Evolutionary conservation across 2,329 filamentous ascomycete genomes (phyloP).

Genomic region (Graphilbum sp.): DNA sequence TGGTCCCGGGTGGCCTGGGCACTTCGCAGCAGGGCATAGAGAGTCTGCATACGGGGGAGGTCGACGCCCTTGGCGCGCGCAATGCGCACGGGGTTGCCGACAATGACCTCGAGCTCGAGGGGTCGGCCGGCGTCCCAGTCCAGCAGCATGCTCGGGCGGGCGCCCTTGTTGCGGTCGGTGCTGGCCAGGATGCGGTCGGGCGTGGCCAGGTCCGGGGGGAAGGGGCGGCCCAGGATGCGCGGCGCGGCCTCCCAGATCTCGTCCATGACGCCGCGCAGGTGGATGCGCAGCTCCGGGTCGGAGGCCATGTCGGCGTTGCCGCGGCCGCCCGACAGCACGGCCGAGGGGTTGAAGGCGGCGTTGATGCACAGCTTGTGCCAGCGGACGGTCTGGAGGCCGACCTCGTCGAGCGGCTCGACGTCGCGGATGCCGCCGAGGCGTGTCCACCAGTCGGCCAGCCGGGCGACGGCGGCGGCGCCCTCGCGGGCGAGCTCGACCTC

Average conservation of each 20-base stretch:
- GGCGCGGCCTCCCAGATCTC: slow-evolving; percentile 52
- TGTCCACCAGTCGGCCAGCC: slow-evolving; percentile 37
- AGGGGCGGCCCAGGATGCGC: slow-evolving; percentile 41
- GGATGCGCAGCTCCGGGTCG: slow-evolving; percentile 44
- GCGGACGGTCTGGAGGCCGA: slow-evolving; percentile 50
- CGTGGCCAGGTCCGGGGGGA: slow-evolving; percentile 42
- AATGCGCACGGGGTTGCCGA: slow-evolving; percentile 54
- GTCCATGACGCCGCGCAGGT: slow-evolving; percentile 50
- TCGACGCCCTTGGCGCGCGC: slow-evolving; percentile 45
- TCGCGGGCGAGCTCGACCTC: slow-evolving; percentile 4
- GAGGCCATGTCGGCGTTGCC: slow-evolving; percentile 48
- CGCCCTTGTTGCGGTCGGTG: slow-evolving; percentile 47
- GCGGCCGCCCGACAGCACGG: slow-evolving; percentile 47
- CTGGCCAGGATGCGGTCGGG: slow-evolving; percentile 47
- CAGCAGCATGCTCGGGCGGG: slow-evolving; percentile 49
- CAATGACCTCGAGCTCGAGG: slow-evolving; percentile 56
- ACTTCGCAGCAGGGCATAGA: slow-evolving; percentile 50
- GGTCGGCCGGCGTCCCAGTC: slow-evolving; percentile 52
- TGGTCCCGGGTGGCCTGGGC: slow-evolving; percentile 35
- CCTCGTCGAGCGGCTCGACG: slow-evolving; percentile 40
- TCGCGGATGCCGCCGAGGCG: slow-evolving; percentile 45
- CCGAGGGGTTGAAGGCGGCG: slow-evolving; percentile 56
- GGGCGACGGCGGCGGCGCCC: slow-evolving; percentile 26
- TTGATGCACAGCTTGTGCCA: slow-evolving; percentile 72
- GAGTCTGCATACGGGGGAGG: slow-evolving; percentile 47